Conservation (phyloP, 2,329 filamentous ascomycete genomes). For the Neobulgaria alba region DNA sequence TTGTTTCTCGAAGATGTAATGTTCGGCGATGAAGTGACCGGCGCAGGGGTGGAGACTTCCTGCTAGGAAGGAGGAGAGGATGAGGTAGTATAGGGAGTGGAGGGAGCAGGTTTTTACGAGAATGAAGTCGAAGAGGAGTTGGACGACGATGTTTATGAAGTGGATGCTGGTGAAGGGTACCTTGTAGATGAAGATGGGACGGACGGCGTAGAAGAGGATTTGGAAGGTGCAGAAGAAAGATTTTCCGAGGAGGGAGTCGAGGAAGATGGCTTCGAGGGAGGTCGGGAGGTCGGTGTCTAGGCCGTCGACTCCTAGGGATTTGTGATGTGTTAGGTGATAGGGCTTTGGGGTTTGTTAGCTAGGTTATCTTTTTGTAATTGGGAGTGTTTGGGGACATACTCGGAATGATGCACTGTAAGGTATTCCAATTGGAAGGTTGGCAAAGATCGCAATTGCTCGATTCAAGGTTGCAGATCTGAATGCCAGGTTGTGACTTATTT, state of each 20-base stretch:
- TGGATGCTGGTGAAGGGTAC: constrained; percentile 83
- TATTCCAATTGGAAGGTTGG: constrained; percentile 90
- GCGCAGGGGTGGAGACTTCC: constrained; percentile 90
- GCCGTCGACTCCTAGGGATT: constrained; percentile 92
- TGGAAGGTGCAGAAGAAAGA: constrained; percentile 99
- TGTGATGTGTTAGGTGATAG: constrained; percentile 98
- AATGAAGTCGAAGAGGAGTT: constrained; percentile 67
- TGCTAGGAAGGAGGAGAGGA: constrained; percentile 86
- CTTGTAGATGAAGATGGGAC: constrained; percentile 89
- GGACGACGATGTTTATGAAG: constrained; percentile 68
- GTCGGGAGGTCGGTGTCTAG: constrained; percentile 95
- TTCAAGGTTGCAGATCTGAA: constrained; percentile 77
- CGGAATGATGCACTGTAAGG: constrained; percentile 95
- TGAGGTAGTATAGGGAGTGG: constrained; percentile 68
- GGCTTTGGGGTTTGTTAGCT: constrained; percentile 45
- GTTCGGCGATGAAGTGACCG: constrained; percentile 97
- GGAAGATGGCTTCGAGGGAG: constrained; percentile 79
- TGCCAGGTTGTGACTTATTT: constrained; percentile 96
- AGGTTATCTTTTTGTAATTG: not conserved
- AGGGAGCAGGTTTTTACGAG: constrained; percentile 53
- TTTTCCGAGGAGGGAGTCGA: constrained; percentile 92
- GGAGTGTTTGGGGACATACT: constrained; percentile 37
- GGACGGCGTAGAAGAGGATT: constrained; percentile 95
- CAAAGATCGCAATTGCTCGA: constrained; percentile 80
- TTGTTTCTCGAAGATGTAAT: constrained; percentile 71